Evolutionary conservation across 257 asterid genomes (phyloP).

Genomic region (Solanum chmielewskii): DNA sequence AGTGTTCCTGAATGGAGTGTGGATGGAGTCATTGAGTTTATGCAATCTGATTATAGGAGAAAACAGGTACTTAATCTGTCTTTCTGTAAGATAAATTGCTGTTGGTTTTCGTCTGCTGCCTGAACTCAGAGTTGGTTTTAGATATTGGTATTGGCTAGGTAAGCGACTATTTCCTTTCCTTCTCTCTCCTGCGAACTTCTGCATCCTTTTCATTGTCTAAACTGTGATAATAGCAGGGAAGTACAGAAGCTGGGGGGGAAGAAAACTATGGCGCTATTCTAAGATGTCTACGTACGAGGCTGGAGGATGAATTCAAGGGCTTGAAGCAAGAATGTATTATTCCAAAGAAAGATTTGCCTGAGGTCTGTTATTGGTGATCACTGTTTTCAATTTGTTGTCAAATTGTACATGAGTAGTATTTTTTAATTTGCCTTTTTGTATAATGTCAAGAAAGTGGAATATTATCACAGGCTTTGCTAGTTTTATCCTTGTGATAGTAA

Average conservation of each 20-base stretch:
- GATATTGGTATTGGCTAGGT: neutral
- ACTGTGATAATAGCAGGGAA: slow-evolving; percentile 32
- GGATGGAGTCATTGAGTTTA: neutral
- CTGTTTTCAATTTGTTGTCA: neutral
- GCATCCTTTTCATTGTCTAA: neutral
- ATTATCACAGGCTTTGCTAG: neutral
- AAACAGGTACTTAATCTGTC: slow-evolving; percentile 30
- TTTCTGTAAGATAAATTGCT: neutral
- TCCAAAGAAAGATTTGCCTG: slow-evolving; percentile 41
- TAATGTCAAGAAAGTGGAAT: neutral
- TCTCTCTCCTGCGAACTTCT: neutral
- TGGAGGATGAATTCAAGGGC: neutral
- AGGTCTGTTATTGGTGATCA: slow-evolving; percentile 31
- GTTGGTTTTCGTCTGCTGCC: neutral
- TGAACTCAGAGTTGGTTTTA: neutral
- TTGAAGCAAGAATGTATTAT: slow-evolving; percentile 7
- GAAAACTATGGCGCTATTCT: slow-evolving; percentile 5
- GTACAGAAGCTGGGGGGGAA: slow-evolving; percentile 12
- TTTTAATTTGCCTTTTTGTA: neutral
- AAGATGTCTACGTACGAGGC: neutral
- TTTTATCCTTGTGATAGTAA: neutral
- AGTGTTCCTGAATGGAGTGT: slow-evolving; percentile 58
- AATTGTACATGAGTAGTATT: neutral
- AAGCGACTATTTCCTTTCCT: neutral
- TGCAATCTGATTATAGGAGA: neutral